Conservation (phyloP, 129 eudicot genomes). For the Helichrysum umbraculigerum region DNA sequence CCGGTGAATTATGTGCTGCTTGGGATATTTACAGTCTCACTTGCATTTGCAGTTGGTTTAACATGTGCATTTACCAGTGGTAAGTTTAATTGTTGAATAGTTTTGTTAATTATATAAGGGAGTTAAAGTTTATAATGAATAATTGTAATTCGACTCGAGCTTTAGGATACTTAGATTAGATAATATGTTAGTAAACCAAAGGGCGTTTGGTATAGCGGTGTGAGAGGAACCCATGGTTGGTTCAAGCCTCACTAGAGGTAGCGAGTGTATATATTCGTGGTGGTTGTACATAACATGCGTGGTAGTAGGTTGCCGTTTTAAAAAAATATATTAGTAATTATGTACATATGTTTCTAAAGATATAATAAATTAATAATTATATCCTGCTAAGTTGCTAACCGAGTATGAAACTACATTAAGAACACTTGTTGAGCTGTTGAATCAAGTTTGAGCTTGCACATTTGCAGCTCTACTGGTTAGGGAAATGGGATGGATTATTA, state of each 20-base stretch:
- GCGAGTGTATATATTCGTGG: no score
- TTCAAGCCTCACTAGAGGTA: no score
- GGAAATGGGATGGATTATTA: not conserved
- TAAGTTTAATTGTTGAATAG: constrained; percentile 37
- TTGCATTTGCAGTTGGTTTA: constrained; percentile 71
- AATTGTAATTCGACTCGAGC: not conserved
- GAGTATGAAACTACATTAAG: not conserved
- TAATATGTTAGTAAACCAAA: not conserved
- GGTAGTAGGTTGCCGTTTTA: no score
- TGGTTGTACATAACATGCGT: no score
- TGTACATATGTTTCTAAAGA: not conserved
- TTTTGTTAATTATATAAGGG: not conserved
- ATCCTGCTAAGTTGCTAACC: not conserved
- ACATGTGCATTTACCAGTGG: constrained; percentile 85
- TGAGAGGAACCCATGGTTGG: no score
- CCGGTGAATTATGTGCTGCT: constrained; percentile 73
- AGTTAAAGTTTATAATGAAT: not conserved
- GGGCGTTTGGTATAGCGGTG: no score
- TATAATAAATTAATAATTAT: no score
- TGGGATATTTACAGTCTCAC: constrained; percentile 61
- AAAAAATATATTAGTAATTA: no score
- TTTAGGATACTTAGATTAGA: no score
- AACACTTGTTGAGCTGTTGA: not conserved
- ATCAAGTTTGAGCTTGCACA: not conserved
- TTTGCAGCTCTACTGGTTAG: not conserved